phyloP scores from a whole-genome alignment of 1,284 basidiomycete species.

The Cryptococcus floricola region DNA sequence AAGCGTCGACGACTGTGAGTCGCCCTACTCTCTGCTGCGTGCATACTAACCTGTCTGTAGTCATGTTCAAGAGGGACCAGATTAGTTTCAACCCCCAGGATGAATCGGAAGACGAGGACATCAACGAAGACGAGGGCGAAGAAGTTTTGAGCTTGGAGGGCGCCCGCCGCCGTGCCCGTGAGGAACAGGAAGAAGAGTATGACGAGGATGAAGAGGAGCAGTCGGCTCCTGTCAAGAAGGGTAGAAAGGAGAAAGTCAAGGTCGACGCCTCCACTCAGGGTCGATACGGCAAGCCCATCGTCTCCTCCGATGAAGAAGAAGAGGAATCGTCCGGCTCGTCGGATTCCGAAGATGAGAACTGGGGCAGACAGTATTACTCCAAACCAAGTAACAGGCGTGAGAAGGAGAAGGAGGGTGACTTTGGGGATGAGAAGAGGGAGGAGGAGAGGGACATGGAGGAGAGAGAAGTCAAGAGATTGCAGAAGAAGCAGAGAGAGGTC shows the following conservation, averaged over 20 bases:
- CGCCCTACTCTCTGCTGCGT: background rate
- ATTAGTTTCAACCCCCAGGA: slow-evolving; percentile 67
- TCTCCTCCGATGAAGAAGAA: slow-evolving; percentile 56
- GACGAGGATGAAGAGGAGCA: slow-evolving; percentile 46
- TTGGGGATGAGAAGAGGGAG: slow-evolving; percentile 71
- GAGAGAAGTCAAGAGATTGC: slow-evolving; percentile 77
- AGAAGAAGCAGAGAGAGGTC: slow-evolving; percentile 66
- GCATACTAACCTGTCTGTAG: slow-evolving; percentile 15
- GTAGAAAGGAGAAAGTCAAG: slow-evolving; percentile 50
- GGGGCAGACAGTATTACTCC: slow-evolving; percentile 83
- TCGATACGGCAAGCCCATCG: slow-evolving; percentile 45
- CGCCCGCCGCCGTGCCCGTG: slow-evolving; percentile 43
- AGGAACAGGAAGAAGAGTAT: slow-evolving; percentile 42
- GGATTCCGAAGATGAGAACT: slow-evolving; percentile 60
- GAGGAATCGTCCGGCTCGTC: slow-evolving; percentile 46
- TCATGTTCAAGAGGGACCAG: slow-evolving; percentile 60
- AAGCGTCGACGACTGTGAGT: slow-evolving; percentile 50
- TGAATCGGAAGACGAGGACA: slow-evolving; percentile 51
- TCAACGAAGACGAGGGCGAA: slow-evolving; percentile 51
- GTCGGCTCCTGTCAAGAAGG: slow-evolving; percentile 40
- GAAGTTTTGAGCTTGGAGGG: slow-evolving; percentile 62
- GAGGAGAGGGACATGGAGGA: slow-evolving; percentile 82
- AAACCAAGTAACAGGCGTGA: slow-evolving; percentile 53
- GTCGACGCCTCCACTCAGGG: slow-evolving; percentile 40
- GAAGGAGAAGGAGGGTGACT: slow-evolving; percentile 61